Percentiles rank a stretch among this genome's conserved stretches.
Conservation (phyloP, 169 alveolate species). For the Cryptosporidium xiaoi region DNA sequence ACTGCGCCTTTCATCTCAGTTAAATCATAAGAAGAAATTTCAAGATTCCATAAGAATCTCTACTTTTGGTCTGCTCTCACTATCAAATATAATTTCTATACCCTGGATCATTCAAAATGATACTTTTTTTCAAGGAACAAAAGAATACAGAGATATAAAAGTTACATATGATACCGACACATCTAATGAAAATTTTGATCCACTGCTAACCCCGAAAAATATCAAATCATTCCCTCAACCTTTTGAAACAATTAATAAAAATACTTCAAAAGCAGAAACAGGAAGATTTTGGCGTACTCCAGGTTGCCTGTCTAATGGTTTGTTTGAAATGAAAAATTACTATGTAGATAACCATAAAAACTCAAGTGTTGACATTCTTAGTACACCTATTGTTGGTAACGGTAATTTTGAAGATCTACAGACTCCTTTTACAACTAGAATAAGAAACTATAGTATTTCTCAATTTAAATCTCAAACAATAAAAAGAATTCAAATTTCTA, state of each 20-base stretch:
- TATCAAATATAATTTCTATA: constrained; percentile 18
- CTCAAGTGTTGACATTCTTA: neutral
- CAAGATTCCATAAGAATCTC: constrained; percentile 22
- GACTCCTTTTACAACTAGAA: constrained; percentile 51
- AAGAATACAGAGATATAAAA: neutral
- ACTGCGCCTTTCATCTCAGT: constrained; percentile 22
- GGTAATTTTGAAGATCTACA: neutral
- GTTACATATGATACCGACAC: neutral
- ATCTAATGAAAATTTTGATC: neutral
- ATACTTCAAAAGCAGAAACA: neutral
- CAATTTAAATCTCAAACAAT: constrained; percentile 53
- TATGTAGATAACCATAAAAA: no score
- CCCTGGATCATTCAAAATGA: constrained; percentile 28
- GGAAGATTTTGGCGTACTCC: neutral
- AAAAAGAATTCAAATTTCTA: constrained; percentile 49
- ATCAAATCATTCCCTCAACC: neutral
- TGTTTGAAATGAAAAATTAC: neutral
- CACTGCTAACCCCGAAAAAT: constrained; percentile 4
- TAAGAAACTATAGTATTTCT: constrained; percentile 21
- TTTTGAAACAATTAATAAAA: neutral
- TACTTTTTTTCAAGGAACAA: neutral
- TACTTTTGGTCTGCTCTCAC: constrained; percentile 7
- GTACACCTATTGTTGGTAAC: neutral
- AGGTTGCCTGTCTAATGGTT: neutral
- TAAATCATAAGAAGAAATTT: constrained; percentile 12